Conservation (phyloP, 768 basidiomycete genomes). For the Melanogaster broomeanus region DNA sequence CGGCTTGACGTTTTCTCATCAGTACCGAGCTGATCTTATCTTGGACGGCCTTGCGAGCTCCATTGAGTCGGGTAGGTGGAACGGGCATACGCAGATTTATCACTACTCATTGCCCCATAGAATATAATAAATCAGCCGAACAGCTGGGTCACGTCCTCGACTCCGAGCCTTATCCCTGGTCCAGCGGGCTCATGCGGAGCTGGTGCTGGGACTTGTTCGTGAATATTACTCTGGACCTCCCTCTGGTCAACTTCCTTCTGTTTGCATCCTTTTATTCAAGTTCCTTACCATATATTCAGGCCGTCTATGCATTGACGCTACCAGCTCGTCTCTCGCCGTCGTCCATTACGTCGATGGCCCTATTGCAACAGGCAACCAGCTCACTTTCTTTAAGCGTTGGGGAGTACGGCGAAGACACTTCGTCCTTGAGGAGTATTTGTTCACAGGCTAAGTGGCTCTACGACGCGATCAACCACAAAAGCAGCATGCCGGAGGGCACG, state of each 20-base stretch:
- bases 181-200: constrained; percentile 8
- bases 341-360: constrained; percentile 32
- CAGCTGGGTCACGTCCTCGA: constrained; percentile 31
- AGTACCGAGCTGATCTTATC: constrained; percentile 36
- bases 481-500: constrained; percentile 16
- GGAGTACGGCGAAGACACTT: constrained; percentile 4
- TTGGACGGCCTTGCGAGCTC: constrained; percentile 38
- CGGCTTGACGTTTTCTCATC: constrained; percentile 37
- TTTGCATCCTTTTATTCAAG: neutral
- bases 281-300: constrained; percentile 18
- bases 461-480: constrained; percentile 18
- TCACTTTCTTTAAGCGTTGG: constrained; percentile 17
- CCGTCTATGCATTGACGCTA: constrained; percentile 21
- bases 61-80: constrained; percentile 32
- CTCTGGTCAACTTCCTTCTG: constrained; percentile 30
- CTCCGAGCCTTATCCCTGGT: constrained; percentile 28
- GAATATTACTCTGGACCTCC: constrained; percentile 32
- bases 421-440: constrained; percentile 13
- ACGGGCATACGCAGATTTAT: neutral
- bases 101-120: constrained; percentile 22
- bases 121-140: constrained; percentile 36
- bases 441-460: constrained; percentile 21
- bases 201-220: constrained; percentile 41
- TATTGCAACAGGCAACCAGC: constrained; percentile 35
- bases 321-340: constrained; percentile 27